Base-by-base conservation (phyloP, 2,329 filamentous ascomycete genomes). In the Fusarium oxysporum region DNA sequence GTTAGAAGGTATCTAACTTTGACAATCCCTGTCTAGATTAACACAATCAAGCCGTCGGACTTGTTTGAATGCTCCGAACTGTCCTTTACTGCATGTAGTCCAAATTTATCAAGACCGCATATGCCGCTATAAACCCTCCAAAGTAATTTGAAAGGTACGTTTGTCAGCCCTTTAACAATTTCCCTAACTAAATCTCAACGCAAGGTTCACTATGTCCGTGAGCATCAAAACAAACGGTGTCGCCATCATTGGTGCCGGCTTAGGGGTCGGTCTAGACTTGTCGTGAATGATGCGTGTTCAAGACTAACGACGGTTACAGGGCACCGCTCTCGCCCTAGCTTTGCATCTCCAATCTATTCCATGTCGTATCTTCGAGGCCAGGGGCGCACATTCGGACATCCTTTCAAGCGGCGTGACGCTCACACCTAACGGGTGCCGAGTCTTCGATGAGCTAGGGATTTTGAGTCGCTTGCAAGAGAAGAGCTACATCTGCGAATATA, bases 161-260 rank as follows among this genome's bases (percentile, higher is more conserved):
- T 43, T 9, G 0, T 43, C 10, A 23, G 9, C 6, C 10, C n/a
- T 6, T 12, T 11, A 2, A 25, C 6, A 43, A 9, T 43, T 43
- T 23, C 1, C 23, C n/a, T 5, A 0, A 0, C 1, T 17, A 43
- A n/a, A 17, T 11, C 1, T 11, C 2, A 4, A 17, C 4, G 14
- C 38, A n/a, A 8, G 13, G 4, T 5, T 17, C n/a, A 23, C 1
- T 17, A 43, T 43, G 41, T 3, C n/a, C 1, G 0, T 14, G 6
- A 23, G 8, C 2, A 17, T 17, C 0, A 43, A 43, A 23, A 17
- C 2, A 0, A 23, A 43, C 5, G 41, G 16, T 12, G n/a, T 43
- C 41, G 41, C 41, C 9, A 25, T 43, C 41, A 43, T 25, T 5
- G n/a, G 41, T 23, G 14, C 41, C 6, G 41, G 41, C 9, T 10